Base-by-base conservation (phyloP, 352 stramenopile genomes). In the Peronospora destructor region DNA sequence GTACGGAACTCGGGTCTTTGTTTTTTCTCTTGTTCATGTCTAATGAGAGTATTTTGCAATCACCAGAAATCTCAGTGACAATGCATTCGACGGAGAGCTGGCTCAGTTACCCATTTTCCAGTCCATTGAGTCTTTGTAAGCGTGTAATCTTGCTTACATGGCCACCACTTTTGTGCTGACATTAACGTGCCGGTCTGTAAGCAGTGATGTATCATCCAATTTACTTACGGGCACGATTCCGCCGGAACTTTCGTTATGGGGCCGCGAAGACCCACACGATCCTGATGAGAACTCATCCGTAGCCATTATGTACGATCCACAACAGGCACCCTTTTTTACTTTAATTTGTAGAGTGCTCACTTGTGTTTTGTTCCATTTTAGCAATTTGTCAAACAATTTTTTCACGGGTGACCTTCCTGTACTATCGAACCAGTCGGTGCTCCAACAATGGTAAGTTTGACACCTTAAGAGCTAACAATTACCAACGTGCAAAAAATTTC, bases 151-250 rank as follows among this genome's bases (percentile, higher is more conserved):
- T 42, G 3, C 14, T 42, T 9, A 13, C 11, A 14, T 14, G 11
- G 11, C 12, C 3, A 36, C 5, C 11, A 0, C 11, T 26, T 3
- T 4, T 29, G 14, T 8, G 6, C 32, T 49, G 10, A 43, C 16
- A 17, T 28, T 28, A 2, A n/a, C 32, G 14, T 29, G 32, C 21
- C 26, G 37, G 11, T 21, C 13, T 43, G 36, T 29, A 23, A 36
- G 12, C 49, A 87, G 76, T 28, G 76, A 87, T 52, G 14, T 85
- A 4, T 84, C 76, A 2, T 49, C 66, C 29, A 87, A 88, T 42
- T 26, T 54, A 0, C 60, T 86, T 4, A 56, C 65, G n/a, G 74
- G 71, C 1, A 32, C 53, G 0, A 55, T 86, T 9, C 72, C 73
- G 7, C 3, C 26, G 12, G 49, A 68, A 13, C n/a, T 86, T 13